Base-by-base conservation (phyloP, 192 early-diverging fungal species). In the Backusella westeae region DNA sequence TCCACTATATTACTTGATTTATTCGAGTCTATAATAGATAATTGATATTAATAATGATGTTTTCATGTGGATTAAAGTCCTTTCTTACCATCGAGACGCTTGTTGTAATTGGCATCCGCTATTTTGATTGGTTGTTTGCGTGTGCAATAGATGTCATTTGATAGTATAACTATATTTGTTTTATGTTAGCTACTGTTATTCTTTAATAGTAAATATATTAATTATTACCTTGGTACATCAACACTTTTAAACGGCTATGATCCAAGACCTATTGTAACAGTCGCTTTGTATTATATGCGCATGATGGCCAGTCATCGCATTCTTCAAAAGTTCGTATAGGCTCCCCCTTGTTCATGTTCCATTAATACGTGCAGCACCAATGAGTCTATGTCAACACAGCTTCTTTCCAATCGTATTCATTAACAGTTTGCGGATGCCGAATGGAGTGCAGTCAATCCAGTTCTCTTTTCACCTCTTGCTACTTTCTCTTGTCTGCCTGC, bases 181-280 rank as follows among this genome's bases (percentile, higher is more conserved):
- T 4, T 29, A 75, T 67, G 71, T 75, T 73, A 42, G 26, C 14
- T 23, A 29, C 3, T 34, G 7, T 10, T 29, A 29, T 67, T 34
- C 1, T 67, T 66, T 17, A 34, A 35, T 0, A 29, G 14, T 0
- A 29, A 34, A 15, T 19, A 19, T 6, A 9, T 1, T 21, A 21
- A 42, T 5, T 0, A 15, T 85, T 73, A 86, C 85, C 84, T 79
- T 89, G 88, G 80, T 91, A 91, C 8, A 90, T 81, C 71, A 93
- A 87, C n/a, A 89, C 90, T 9, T 88, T 90, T 0, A 87, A 69
- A 63, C 93, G 93, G 36, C 92, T 70, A n/a, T 32, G 29, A 1
- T 1, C 29, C 29, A 32, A 32, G 29, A 32, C 1, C 29, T 0
- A 32, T n/a, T n/a, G 2, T 32, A 32, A 32, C 1, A 29, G 29